Conservation (phyloP, 352 stramenopile species). For the Peronospora belbahrii region DNA sequence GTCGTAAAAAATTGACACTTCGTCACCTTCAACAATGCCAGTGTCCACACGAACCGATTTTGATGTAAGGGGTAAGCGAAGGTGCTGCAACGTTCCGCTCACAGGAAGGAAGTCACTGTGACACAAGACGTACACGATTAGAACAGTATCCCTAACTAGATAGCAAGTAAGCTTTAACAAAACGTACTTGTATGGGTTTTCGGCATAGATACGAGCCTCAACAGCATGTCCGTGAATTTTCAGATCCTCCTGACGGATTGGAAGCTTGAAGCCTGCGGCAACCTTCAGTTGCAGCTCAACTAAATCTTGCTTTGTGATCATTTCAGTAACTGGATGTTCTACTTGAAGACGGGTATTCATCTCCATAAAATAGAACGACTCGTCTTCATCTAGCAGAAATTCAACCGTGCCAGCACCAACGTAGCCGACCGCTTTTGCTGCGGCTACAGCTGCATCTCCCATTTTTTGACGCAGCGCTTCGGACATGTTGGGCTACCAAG, state of each 20-base stretch:
- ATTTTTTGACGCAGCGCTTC: constrained; percentile 80
- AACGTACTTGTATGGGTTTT: constrained; percentile 87
- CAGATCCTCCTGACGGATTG: constrained; percentile 85
- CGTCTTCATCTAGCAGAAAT: constrained; percentile 88
- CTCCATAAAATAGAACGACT: constrained; percentile 94
- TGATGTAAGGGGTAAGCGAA: constrained; percentile 63
- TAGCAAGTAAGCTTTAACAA: neutral
- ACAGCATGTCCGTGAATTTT: constrained; percentile 86
- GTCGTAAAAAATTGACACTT: constrained; percentile 91
- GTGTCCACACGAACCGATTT: constrained; percentile 86
- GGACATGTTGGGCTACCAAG: constrained; percentile 59
- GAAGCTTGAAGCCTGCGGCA: constrained; percentile 85
- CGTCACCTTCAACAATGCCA: constrained; percentile 81
- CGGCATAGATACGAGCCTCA: constrained; percentile 91
- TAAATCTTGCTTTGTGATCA: constrained; percentile 84
- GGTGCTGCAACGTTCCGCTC: constrained; percentile 79
- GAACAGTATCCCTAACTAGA: neutral
- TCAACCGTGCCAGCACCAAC: constrained; percentile 90
- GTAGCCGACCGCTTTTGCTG: constrained; percentile 88
- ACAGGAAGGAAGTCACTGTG: constrained; percentile 86
- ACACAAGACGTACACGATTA: constrained; percentile 3
- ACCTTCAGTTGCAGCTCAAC: constrained; percentile 94
- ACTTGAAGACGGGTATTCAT: constrained; percentile 96
- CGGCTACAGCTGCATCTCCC: constrained; percentile 81
- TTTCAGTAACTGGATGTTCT: constrained; percentile 89